Conservation (phyloP, 148 eudicot genomes). For the Vaccinium darrowii region DNA sequence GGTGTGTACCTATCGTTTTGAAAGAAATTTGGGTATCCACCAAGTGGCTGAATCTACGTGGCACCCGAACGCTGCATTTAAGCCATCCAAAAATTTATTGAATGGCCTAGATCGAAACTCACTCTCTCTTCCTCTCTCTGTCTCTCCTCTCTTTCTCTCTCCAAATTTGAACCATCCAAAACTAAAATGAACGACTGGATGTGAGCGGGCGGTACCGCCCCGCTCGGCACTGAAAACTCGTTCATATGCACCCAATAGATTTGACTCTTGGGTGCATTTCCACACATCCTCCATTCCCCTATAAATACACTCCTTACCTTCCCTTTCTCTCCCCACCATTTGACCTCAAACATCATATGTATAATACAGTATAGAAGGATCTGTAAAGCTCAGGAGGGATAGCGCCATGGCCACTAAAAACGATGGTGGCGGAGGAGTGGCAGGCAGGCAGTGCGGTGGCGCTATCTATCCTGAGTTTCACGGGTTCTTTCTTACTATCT, state of each 20-base stretch:
- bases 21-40: too few relatives aligned
- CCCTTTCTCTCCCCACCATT: background rate
- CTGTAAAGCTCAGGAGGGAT: slow-evolving; percentile 99
- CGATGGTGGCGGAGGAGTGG: background rate
- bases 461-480: slow-evolving; percentile 58
- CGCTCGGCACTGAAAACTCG: background rate
- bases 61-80: too few relatives aligned
- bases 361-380: slow-evolving; percentile 28
- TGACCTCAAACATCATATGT: background rate
- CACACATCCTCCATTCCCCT: background rate
- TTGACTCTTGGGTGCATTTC: background rate
- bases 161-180: too few relatives aligned
- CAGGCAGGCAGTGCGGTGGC: slow-evolving; percentile 11
- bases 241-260: background rate
- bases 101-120: too few relatives aligned
- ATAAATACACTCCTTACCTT: background rate
- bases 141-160: too few relatives aligned
- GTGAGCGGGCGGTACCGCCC: too few relatives aligned
- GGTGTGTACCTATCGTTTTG: too few relatives aligned
- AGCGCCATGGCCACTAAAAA: slow-evolving; percentile 44
- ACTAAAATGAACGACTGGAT: too few relatives aligned
- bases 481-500: slow-evolving; percentile 21
- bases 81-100: too few relatives aligned
- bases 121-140: too few relatives aligned
- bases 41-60: too few relatives aligned